Evolutionary conservation across 108 stramenopile species (phyloP).

Genomic region (Pelagomonas calceolata): DNA sequence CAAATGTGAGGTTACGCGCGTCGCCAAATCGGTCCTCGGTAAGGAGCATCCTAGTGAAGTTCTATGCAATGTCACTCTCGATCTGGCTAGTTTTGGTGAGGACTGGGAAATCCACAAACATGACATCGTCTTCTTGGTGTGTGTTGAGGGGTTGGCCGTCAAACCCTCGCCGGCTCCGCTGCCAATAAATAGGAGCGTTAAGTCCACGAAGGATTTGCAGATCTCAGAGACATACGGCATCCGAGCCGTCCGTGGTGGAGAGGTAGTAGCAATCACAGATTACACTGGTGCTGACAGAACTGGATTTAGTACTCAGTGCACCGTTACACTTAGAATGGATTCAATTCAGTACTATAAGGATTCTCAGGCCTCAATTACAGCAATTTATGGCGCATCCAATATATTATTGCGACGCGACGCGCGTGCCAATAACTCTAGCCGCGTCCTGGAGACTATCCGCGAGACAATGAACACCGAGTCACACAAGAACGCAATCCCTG

Average conservation of each 20-base stretch:
- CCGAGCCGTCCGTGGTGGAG: slow-evolving; percentile 59
- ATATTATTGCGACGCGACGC: slow-evolving; percentile 74
- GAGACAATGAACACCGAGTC: slow-evolving; percentile 42
- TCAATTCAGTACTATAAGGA: slow-evolving; percentile 65
- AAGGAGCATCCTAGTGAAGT: slow-evolving; percentile 62
- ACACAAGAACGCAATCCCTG: slow-evolving; percentile 68
- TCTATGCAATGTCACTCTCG: slow-evolving; percentile 58
- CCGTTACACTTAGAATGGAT: slow-evolving; percentile 66
- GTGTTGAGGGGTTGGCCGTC: slow-evolving; percentile 70
- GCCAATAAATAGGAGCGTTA: background rate
- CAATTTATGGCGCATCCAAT: slow-evolving; percentile 56
- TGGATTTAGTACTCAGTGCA: slow-evolving; percentile 48
- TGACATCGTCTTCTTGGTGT: slow-evolving; percentile 77
- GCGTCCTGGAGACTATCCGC: slow-evolving; percentile 80
- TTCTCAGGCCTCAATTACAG: slow-evolving; percentile 36
- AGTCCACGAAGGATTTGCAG: slow-evolving; percentile 41
- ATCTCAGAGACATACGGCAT: slow-evolving; percentile 64
- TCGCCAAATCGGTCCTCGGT: slow-evolving; percentile 69
- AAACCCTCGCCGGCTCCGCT: slow-evolving; percentile 8
- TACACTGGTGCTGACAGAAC: slow-evolving; percentile 27
- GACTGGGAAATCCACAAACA: slow-evolving; percentile 93
- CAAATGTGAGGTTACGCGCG: slow-evolving; percentile 47
- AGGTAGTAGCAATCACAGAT: slow-evolving; percentile 69
- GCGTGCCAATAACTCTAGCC: slow-evolving; percentile 87
- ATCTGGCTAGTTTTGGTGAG: slow-evolving; percentile 38